Percentiles rank a stretch among this genome's conserved stretches.
phyloP scores from a whole-genome alignment of 768 basidiomycete species.

The Podaxis carcinomalis region DNA sequence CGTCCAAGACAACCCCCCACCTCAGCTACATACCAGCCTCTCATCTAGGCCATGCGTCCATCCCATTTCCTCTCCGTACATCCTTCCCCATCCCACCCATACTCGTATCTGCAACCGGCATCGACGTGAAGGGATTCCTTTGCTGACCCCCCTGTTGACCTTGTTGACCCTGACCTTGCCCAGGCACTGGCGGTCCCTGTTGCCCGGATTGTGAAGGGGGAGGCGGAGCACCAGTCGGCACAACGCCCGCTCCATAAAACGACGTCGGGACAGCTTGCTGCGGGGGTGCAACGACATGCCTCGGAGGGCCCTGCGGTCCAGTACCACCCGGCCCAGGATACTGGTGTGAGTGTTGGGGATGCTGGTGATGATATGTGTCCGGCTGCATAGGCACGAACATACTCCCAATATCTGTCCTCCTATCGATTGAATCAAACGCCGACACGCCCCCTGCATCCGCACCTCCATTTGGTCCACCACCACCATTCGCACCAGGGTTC shows the following conservation, averaged over 20 bases:
- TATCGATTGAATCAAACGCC: slow-evolving; percentile 58
- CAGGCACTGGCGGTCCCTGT: neutral
- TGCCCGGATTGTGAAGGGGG: slow-evolving; percentile 17
- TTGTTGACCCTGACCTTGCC: neutral
- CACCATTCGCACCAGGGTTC: neutral
- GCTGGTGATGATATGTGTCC: slow-evolving; percentile 49
- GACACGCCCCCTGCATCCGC: slow-evolving; percentile 12
- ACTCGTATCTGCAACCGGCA: slow-evolving; percentile 18
- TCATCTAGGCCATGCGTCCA: slow-evolving; percentile 78
- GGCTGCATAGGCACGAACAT: slow-evolving; percentile 83
- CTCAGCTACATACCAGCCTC: neutral
- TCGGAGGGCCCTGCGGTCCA: slow-evolving; percentile 28
- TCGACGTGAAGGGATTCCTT: slow-evolving; percentile 34
- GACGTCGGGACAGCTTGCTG: slow-evolving; percentile 54
- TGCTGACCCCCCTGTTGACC: slow-evolving; percentile 20
- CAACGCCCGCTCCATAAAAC: slow-evolving; percentile 66
- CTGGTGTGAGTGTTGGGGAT: slow-evolving; percentile 24
- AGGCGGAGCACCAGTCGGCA: slow-evolving; percentile 40
- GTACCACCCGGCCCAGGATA: slow-evolving; percentile 34
- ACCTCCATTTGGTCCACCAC: neutral
- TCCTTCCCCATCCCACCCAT: slow-evolving; percentile 51
- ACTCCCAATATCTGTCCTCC: slow-evolving; percentile 60
- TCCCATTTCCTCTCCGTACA: slow-evolving; percentile 53
- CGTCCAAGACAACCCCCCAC: neutral
- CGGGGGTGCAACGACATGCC: slow-evolving; percentile 39